These are phyloP conservation scores for Kodamaea anthophila DNA, from an alignment of 1,139 yeast species.

Conservation along the genomic window DNA sequence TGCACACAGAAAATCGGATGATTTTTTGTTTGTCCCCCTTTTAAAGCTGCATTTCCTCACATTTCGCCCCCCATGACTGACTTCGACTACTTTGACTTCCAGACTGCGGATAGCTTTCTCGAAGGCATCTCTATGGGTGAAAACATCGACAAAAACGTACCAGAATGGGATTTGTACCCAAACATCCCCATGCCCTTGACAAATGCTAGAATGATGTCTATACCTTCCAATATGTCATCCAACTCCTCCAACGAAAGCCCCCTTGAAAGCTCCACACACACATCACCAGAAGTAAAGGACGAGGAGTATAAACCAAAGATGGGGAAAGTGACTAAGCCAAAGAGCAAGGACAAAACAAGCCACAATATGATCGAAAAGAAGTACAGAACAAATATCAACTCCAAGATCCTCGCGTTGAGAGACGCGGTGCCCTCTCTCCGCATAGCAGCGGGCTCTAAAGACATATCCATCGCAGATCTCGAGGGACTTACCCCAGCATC, in stretches of 20 bases:
- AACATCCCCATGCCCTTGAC: conserved; percentile 1
- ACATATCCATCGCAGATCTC: conserved; percentile 43
- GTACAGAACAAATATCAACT: conserved; percentile 70
- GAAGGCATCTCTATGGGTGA: conserved; percentile 19
- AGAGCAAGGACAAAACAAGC: conserved; percentile 53
- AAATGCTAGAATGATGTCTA: conserved; percentile 1
- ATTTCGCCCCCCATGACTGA: conserved; percentile 12
- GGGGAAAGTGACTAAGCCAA: conserved; percentile 28
- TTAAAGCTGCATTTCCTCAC: not conserved
- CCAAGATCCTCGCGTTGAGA: conserved; percentile 62
- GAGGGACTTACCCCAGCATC: conserved; percentile 88
- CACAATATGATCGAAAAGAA: conserved; percentile 78
- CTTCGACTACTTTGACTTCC: conserved; percentile 24
- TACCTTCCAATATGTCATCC: conserved; percentile 3
- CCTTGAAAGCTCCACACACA: conserved; percentile 25
- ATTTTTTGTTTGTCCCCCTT: conserved; percentile 2
- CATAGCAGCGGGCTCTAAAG: conserved; percentile 38
- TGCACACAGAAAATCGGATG: conserved; percentile 9
- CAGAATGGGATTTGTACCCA: conserved; percentile 6
- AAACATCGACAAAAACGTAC: conserved; percentile 1
- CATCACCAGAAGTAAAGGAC: conserved; percentile 26
- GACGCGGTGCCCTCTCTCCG: conserved; percentile 70
- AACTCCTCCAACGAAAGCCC: conserved; percentile 17
- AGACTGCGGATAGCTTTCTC: conserved; percentile 30
- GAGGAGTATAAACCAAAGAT: conserved; percentile 8